Percentiles rank a stretch among this genome's conserved stretches.
Conservation (phyloP, 805 yeast species). For the Nakazawaea laoshanensis region DNA sequence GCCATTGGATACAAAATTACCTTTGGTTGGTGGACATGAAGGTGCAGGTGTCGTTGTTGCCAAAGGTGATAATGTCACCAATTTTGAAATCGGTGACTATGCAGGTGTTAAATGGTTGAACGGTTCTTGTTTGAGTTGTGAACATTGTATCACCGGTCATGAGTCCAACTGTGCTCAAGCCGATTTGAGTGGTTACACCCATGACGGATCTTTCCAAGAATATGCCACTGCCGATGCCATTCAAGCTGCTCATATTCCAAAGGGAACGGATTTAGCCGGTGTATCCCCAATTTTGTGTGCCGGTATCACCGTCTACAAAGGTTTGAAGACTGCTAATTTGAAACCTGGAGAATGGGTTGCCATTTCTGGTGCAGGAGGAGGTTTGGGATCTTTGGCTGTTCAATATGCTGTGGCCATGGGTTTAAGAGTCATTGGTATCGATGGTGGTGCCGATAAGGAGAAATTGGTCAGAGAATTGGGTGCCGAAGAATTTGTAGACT, state of each 20-base stretch:
- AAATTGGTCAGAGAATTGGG: conserved; percentile 49
- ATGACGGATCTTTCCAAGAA: conserved; percentile 88
- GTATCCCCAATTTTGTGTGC: conserved; percentile 85
- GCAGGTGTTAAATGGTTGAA: conserved; percentile 85
- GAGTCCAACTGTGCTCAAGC: conserved; percentile 70
- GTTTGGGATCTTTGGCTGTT: conserved; percentile 65
- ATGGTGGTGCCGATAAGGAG: conserved; percentile 60
- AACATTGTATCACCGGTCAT: conserved; percentile 55
- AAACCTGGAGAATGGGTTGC: conserved; percentile 71
- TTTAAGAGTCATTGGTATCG: conserved; percentile 61
- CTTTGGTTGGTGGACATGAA: conserved; percentile 84
- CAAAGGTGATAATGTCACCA: conserved; percentile 57
- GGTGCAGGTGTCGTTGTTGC: conserved; percentile 86
- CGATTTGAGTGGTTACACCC: conserved; percentile 78
- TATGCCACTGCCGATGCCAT: conserved; percentile 84
- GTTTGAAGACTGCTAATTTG: conserved; percentile 69
- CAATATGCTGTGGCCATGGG: conserved; percentile 79
- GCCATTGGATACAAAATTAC: conserved; percentile 70
- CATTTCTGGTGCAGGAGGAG: conserved; percentile 75
- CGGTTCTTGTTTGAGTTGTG: conserved; percentile 71
- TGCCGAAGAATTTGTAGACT: conserved; percentile 57
- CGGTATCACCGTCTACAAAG: conserved; percentile 88
- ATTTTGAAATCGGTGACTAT: conserved; percentile 69
- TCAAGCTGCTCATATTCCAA: conserved; percentile 76
- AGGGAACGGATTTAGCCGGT: conserved; percentile 65